Base-by-base conservation (phyloP, 2,329 filamentous ascomycete species). In the Septoria petroselini region DNA sequence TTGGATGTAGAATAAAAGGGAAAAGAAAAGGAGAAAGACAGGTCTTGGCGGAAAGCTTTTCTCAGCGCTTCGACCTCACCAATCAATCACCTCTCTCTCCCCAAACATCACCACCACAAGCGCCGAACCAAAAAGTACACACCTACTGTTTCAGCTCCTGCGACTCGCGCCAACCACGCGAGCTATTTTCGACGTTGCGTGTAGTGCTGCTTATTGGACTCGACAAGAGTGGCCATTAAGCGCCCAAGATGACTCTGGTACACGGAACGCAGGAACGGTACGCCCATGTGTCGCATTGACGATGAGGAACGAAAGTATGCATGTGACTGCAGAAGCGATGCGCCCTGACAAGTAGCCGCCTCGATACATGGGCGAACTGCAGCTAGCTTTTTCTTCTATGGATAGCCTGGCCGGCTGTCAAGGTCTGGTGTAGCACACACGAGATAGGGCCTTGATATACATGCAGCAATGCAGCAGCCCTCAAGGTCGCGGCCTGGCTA, bases 31-130 rank as follows among this genome's bases (percentile, higher is more conserved):
- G 34, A 25, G 25, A 37, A 17, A 14, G 19, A 19, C 7, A 23
- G 15, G 17, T 25, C 40, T 37, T 37, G 33, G 33, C 34, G 19
- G 5, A 12, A 23, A 45, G 27, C 29, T n/a, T 34, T 43, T 11
- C 17, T 21, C 21, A 38, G 43, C 43, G 43, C 43, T 39, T 46
- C 43, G 34, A n/a, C 41, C 15, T 39, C 23, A 46, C 43, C 43
- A 46, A 46, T 46, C 43, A 46, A 7, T n/a, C 27, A 9, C 25
- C 25, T 29, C 34, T 15, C 29, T 15, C 25, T n/a, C 34, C 15
- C 8, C 17, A 18, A 4, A 2, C 15, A 31, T 11, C 35, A 40
- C 38, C 17, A 14, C 18, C 27, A 27, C 43, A 46, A 46, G 43
- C 43, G 43, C 43, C 30, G 34, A 4, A 31, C 23, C 27, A 38